Conservation (phyloP, 2,329 filamentous ascomycete species). For the Monilinia vaccinii-corymbosi region DNA sequence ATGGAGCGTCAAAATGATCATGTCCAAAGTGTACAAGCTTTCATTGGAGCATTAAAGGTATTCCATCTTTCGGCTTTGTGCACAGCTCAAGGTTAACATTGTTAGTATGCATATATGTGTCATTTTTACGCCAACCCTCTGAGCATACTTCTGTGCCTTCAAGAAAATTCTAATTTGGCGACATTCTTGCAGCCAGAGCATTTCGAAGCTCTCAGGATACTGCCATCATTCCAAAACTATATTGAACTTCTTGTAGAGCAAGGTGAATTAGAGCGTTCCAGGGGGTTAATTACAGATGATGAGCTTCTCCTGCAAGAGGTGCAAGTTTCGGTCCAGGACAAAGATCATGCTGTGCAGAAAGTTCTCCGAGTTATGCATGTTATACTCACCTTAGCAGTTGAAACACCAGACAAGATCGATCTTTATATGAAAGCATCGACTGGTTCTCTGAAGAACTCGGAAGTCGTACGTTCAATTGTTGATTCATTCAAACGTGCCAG, state of each 20-base stretch:
- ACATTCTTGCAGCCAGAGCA: constrained; percentile 46
- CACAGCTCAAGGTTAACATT: constrained; percentile 11
- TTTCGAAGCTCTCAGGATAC: constrained; percentile 55
- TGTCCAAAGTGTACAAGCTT: constrained; percentile 64
- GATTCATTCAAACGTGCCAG: constrained; percentile 50
- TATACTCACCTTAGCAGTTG: constrained; percentile 27
- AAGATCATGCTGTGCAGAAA: constrained; percentile 32
- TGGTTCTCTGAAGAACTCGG: constrained; percentile 42
- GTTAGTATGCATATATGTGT: constrained; percentile 74
- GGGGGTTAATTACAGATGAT: constrained; percentile 51
- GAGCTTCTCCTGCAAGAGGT: constrained; percentile 41
- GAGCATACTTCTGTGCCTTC: constrained; percentile 47
- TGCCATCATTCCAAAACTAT: constrained; percentile 57
- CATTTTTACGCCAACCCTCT: constrained; percentile 75
- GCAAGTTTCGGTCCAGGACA: constrained; percentile 26
- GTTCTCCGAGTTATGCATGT: constrained; percentile 44
- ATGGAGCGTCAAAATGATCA: constrained; percentile 69
- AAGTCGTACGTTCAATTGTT: constrained; percentile 38
- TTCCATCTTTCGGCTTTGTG: constrained; percentile 8
- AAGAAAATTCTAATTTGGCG: constrained; percentile 27
- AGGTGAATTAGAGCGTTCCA: constrained; percentile 36
- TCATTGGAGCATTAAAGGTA: constrained; percentile 62
- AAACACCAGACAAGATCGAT: constrained; percentile 29
- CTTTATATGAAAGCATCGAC: constrained; percentile 54
- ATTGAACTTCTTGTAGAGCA: constrained; percentile 41